Evolutionary conservation across 495 filamentous ascomycete genomes (phyloP), one percentile per base, ranked within the genome.

Genomic region (Aspergillus egyptiacus): DNA sequence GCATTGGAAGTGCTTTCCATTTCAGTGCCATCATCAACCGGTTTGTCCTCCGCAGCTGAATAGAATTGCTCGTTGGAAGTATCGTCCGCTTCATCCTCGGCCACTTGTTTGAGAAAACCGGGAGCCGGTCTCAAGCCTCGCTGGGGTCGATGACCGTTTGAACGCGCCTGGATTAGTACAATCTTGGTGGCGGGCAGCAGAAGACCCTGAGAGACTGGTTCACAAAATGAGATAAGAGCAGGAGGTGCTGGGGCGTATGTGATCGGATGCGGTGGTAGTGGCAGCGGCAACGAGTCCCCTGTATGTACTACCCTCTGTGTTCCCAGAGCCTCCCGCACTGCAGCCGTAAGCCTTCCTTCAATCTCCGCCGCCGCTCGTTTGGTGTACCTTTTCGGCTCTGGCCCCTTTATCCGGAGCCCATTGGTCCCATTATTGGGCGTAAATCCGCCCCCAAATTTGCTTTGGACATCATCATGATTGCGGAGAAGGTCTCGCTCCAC

Each of bases 31-130:
- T 79, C 68, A 48, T 80, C 77, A 5, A 75, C 47, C 13, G 59
- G 58, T 19, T 80, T 77, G 48, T 93, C 88, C 59, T 95, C 90
- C 5, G 84, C 79, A 2, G 89, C 89, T 3, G 89, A 94, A 57
- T 78, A 95, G 64, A 94, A 96, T 55, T 87, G 83, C 62, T 96
- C 90, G 48, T 84, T 91, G 15, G 86, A 81, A 17, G 87, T 88
- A 53, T 90, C 89, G 30, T 83, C 78, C 17, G 81, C 82, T 48
- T 91, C 87, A 40, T 81, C 78, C 44, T 87, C 83, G 10, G 75
- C 75, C 2, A 83, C 76, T 17, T 81, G 80, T 50, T 83, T 82
- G 11, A 83, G 54, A 11, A 70, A 38, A 6, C 62, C 58, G 25
- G 68, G 53, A 2, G 58, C 57, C 1, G 66, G 40, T 20, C 64